Evolutionary conservation across 176 grass and related monocot species (phyloP), one percentile per base, ranked within the genome.

Genomic region (Cenchrus purpureus): DNA sequence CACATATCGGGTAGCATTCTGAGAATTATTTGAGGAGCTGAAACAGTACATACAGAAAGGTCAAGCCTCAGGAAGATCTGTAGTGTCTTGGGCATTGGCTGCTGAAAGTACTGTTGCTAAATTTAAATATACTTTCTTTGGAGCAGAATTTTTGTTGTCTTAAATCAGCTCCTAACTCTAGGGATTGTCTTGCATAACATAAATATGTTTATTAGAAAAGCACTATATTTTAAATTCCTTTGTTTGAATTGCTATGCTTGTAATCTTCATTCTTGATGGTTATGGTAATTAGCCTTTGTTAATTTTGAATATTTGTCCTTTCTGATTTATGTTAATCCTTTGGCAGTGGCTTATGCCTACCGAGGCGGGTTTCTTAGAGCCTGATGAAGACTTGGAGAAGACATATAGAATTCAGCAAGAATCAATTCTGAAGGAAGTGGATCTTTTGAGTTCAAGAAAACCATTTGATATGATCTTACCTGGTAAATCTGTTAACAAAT

Each of bases 401-500:
- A 95, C 96, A 76, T 89, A 78, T 29, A 90, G 79, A 66, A 65
- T 74, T 51, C 43, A 83, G 31, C 96, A 98, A 77, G 15, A 81
- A 29, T 61, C 59, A 13, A 81, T 98, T 73, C 9, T 84, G 57
- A 46, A 46, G 19, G 86, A 82, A 53, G 91, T 95, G 32, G 93
- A 95, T 87, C 16, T 92, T 74, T 85, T 65, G 61, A 91, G 89
- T 87, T 80, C 86, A 67, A 85, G 74, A 87, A 95, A 95, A 83
- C 63, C 93, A 85, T 98, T 94, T 83, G 96, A 98, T 91, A 95
- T 98, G 93, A 92, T 93, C 73, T 92, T 98, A 87, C 91, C 93
- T 77, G 91, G 96, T 98, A 86, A 83, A 74, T 78, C 45, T 73
- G 20, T 57, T 64, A 48, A 68, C 31, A 4, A 52, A 17, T 64